Conservation (phyloP, 2,329 filamentous ascomycete species). For the Ciborinia camelliae region DNA sequence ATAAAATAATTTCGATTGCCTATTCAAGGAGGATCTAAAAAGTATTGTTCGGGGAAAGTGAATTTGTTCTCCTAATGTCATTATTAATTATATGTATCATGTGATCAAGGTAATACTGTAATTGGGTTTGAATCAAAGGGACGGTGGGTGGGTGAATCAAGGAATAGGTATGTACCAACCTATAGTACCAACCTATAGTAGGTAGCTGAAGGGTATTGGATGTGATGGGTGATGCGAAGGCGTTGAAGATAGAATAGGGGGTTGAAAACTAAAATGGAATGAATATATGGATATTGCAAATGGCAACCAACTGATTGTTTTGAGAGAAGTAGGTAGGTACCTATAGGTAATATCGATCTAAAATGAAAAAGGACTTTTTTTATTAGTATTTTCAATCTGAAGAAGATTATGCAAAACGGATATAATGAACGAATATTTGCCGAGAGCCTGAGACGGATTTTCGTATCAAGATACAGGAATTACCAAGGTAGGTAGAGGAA, state of each 20-base stretch:
- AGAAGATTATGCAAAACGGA: constrained; percentile 9
- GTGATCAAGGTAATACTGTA: background rate
- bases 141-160: no score
- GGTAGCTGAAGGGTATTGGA: no score
- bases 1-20: background rate
- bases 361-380: background rate
- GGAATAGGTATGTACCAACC: background rate
- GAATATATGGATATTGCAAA: background rate
- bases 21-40: background rate
- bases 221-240: background rate
- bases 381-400: background rate
- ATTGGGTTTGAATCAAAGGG: background rate
- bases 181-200: no score
- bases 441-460: background rate
- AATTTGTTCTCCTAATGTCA: background rate
- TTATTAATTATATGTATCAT: constrained; percentile 1
- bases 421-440: background rate
- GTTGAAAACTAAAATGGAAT: background rate
- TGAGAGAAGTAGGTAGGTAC: background rate
- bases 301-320: background rate
- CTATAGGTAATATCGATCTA: no score
- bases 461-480: background rate
- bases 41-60: background rate
- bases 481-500: background rate
- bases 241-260: background rate